phyloP scores from a whole-genome alignment of 169 alveolate genomes.

The Perkinsus olseni region DNA sequence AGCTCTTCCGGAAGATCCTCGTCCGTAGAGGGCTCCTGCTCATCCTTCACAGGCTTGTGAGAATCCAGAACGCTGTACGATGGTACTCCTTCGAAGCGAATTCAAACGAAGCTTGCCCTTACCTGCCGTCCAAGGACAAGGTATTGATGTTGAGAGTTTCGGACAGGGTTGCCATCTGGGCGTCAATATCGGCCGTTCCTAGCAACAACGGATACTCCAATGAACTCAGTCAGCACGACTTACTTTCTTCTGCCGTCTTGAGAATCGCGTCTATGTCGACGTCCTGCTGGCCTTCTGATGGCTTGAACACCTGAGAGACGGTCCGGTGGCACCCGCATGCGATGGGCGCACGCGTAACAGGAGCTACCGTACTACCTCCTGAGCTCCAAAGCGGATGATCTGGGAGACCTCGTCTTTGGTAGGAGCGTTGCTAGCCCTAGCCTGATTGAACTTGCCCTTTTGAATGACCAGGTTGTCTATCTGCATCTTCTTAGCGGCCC shows the following conservation, averaged over 20 bases:
- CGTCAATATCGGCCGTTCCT: not conserved
- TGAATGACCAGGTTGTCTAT: slow-evolving; percentile 90
- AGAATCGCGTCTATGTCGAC: not conserved
- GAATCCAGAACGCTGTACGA: not conserved
- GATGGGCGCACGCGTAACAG: no score
- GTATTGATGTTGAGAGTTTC: not conserved
- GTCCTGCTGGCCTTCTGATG: not conserved
- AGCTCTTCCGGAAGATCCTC: not conserved
- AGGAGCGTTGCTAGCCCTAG: slow-evolving; percentile 25
- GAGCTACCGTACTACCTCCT: not conserved
- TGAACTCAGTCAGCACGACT: not conserved
- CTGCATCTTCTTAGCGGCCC: slow-evolving; percentile 90
- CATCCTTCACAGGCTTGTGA: not conserved
- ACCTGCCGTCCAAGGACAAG: not conserved
- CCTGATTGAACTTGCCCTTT: slow-evolving; percentile 3
- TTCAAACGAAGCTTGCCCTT: not conserved
- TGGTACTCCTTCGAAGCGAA: not conserved
- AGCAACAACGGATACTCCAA: not conserved
- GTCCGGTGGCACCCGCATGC: no score
- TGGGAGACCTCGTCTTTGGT: slow-evolving; percentile 72
- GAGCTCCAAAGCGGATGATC: slow-evolving; percentile 73
- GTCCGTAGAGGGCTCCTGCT: not conserved
- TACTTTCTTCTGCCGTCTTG: not conserved
- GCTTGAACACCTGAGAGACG: not conserved
- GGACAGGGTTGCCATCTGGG: not conserved